Conservation (phyloP, 495 filamentous ascomycete species). For the Trichocladium uniseriatum region DNA sequence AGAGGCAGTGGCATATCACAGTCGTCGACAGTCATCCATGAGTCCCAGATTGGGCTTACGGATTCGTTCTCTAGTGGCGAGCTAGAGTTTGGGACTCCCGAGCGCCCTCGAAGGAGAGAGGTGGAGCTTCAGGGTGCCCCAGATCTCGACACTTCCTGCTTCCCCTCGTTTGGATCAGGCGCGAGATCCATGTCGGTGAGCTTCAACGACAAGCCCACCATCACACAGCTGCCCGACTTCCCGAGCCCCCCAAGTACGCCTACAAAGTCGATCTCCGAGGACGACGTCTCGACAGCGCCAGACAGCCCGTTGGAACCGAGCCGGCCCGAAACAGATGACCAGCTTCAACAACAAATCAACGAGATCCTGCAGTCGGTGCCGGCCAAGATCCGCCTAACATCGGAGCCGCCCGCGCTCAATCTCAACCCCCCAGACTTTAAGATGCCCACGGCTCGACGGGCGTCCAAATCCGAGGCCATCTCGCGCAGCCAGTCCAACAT, state of each 20-base stretch:
- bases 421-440: slow-evolving; percentile 41
- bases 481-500: slow-evolving; percentile 35
- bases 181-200: slow-evolving; percentile 34
- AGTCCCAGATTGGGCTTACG: slow-evolving; percentile 18
- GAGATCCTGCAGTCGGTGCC: slow-evolving; percentile 75
- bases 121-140: slow-evolving; percentile 4
- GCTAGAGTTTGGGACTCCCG: slow-evolving; percentile 25
- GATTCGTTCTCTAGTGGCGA: slow-evolving; percentile 24
- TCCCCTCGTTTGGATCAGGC: slow-evolving; percentile 29
- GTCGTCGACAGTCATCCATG: slow-evolving; percentile 33
- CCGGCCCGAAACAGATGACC: slow-evolving; percentile 44
- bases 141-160: slow-evolving; percentile 19
- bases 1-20: slow-evolving; percentile 31
- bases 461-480: slow-evolving; percentile 26
- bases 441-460: slow-evolving; percentile 30
- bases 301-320: slow-evolving; percentile 27
- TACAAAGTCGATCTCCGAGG: slow-evolving; percentile 13
- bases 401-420: slow-evolving; percentile 37
- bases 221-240: slow-evolving; percentile 27
- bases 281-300: slow-evolving; percentile 25
- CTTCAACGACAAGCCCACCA: slow-evolving; percentile 35
- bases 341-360: slow-evolving; percentile 77
- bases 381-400: slow-evolving; percentile 65
- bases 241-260: slow-evolving; percentile 22
- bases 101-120: slow-evolving; percentile 26